Percentiles rank a stretch among this genome's conserved stretches.
Conservation (phyloP, 805 yeast species). For the Millerozyma miso region DNA sequence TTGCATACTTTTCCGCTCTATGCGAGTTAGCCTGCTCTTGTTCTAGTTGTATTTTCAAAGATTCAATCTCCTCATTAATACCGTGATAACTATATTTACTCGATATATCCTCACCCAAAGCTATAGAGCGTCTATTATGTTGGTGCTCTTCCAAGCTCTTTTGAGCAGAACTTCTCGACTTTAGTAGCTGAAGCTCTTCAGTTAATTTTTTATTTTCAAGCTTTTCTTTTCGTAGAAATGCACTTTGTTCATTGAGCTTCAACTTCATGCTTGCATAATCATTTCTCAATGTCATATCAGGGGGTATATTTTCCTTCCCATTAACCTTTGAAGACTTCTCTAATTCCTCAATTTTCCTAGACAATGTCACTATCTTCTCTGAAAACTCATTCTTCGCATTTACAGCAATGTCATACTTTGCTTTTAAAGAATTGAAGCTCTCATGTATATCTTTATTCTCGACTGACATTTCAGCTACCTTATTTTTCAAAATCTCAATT, state of each 20-base stretch:
- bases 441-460: conserved; percentile 11
- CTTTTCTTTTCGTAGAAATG: conserved; percentile 44
- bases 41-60: conserved; percentile 45
- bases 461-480: conserved; percentile 4
- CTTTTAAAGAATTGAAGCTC: conserved; percentile 15
- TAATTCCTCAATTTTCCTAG: conserved; percentile 17
- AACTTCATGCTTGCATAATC: conserved; percentile 48
- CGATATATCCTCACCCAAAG: conserved; percentile 28
- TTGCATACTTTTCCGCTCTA: conserved; percentile 49
- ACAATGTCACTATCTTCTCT: conserved; percentile 22
- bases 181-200: conserved; percentile 57
- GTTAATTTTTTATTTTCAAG: conserved; percentile 43
- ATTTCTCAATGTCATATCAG: conserved; percentile 29
- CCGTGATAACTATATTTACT: conserved; percentile 8
- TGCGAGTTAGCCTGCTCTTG: conserved; percentile 48
- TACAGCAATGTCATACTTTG: conserved; percentile 17
- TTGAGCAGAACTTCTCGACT: conserved; percentile 61
- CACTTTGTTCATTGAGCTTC: conserved; percentile 50
- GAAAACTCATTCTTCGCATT: conserved; percentile 24
- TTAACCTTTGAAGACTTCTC: conserved; percentile 16
- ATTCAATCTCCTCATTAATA: conserved; percentile 44
- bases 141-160: conserved; percentile 23
- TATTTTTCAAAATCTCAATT: conserved; percentile 1
- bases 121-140: conserved; percentile 27
- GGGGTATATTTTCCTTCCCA: conserved; percentile 37